Percentiles rank a stretch among this genome's conserved stretches.
Evolutionary conservation across 352 stramenopile genomes (phyloP).

Genomic region (Pythium grandisporangium): DNA sequence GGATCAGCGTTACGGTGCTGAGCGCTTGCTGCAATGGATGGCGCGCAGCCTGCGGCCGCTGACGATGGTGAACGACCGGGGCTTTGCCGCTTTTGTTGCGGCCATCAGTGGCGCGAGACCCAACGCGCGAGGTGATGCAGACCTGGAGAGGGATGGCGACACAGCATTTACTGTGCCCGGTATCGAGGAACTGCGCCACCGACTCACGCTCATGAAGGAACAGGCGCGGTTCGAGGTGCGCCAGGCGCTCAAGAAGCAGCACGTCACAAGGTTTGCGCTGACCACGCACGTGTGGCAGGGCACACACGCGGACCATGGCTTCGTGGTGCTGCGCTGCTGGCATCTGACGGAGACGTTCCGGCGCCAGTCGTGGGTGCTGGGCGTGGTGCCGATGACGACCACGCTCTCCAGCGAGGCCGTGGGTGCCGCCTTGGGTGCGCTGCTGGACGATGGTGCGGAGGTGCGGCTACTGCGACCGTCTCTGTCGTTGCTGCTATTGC

Average conservation of each 20-base stretch:
- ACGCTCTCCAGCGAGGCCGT: not conserved
- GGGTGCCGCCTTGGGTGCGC: not conserved
- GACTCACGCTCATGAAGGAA: conserved; percentile 24
- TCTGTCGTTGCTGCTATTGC: conserved; percentile 9
- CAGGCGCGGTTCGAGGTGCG: conserved; percentile 23
- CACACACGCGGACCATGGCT: no score
- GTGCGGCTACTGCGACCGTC: conserved; percentile 12
- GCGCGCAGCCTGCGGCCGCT: conserved; percentile 22
- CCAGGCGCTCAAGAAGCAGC: conserved; percentile 26
- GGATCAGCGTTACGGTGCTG: conserved; percentile 19
- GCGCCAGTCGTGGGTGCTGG: conserved; percentile 13
- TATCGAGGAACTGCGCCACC: conserved; percentile 18
- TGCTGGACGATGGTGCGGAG: conserved; percentile 14
- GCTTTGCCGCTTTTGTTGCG: conserved; percentile 19
- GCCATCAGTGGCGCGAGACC: conserved; percentile 11
- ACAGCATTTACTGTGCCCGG: conserved; percentile 13
- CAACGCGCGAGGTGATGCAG: no score
- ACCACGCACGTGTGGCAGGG: conserved; percentile 19
- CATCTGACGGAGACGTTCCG: conserved; percentile 23
- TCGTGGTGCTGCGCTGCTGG: conserved; percentile 13
- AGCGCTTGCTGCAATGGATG: conserved; percentile 31
- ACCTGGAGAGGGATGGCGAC: no score
- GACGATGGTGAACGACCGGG: conserved; percentile 19
- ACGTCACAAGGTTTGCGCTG: no score
- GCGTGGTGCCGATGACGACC: conserved; percentile 12